Base-by-base conservation (phyloP, 1,139 yeast genomes). In the Magnusiomyces fungicola region DNA sequence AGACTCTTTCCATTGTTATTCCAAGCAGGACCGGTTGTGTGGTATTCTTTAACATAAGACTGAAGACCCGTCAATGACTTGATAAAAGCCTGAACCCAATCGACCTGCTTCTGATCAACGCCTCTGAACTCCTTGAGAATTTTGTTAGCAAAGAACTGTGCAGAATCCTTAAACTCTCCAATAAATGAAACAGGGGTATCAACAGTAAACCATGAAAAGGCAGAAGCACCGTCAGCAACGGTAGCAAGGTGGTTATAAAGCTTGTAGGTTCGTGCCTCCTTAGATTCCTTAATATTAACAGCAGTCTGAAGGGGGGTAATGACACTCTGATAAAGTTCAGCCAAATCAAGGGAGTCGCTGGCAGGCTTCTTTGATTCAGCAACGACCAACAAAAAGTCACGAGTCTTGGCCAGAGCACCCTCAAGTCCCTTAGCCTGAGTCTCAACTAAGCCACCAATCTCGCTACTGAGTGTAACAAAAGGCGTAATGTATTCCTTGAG, bases 71-170 rank as follows among this genome's bases (percentile, higher is more conserved):
- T 87, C 62, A 89, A 81, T 34, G 87, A 69, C 16, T 71, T 67
- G 59, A 79, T 66, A 61, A 81, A 86, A 22, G 69, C 63, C 55
- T 81, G 79, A 23, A 83, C 96, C 97, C 97, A 92, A 49, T 82
- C 84, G 22, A 76, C 81, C 50, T 86, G 86, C 47, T 69, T 66
- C 51, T 78, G 74, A 58, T 83, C 90, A 50, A 77, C 71, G 12
- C 81, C 95, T 65, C 78, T 87, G 69, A 70, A 80, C 55, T 88
- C 96, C 67, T 89, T 90, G 66, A 89, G 69, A 39, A 90, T 83
- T 60, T 96, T 78, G 69, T 94, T 90, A 29, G 95, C 79, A 88
- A 96, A 94, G 69, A 90, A 94, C 63, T 84, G 92, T 37, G 96
- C 88, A 39, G 95, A 80, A 61, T 94, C 98, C 63, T 83, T 86